Base-by-base conservation (phyloP, 2,329 filamentous ascomycete genomes). In the Knufia fluminis region DNA sequence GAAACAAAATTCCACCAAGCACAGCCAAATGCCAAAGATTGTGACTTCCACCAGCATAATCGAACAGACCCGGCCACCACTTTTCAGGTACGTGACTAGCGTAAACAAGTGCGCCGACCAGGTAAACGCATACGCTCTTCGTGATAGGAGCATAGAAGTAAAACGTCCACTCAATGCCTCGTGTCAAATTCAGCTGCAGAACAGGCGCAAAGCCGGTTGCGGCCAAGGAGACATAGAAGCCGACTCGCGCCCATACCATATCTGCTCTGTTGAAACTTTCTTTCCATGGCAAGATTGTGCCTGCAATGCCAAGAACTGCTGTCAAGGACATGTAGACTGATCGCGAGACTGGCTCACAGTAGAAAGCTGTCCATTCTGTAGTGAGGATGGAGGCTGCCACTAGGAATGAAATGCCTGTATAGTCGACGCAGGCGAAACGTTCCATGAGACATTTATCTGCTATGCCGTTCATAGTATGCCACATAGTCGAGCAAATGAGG, bases 381-480 rank as follows among this genome's bases (percentile, higher is more conserved):
- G 92, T 96, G 78, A 97, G 88, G 70, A 98, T 98, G 50, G 87
- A 94, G 8, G 92, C 89, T 2, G 92, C 88, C 46, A 98, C 92
- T 22, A 98, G 78, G 45, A 98, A 74, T 1, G 90, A 95, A 58
- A 98, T 98, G 49, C 92, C 92, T 0, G 92, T 97, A 69, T 98
- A 98, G 67, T 98, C 92, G 52, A 98, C 89, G 66, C 92, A 98
- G 16, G 92, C 92, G 62, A 98, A 97, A 54, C 89, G 85, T 64
- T 94, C 92, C 70, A 98, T 85, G 36, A 94, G 79, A 17, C 82
- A 80, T 61, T 94, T 83, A 58, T 94, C 86, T 16, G 91, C 89
- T 48, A 97, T 94, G 60, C 87, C 88, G 71, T 91, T 95, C 89
- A 98, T 97, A 22, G 92, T 96, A 71, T 98, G 92, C 92, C 92